A percentile compares a stretch with the other conserved stretches of the same genome.
Evolutionary conservation across 2,329 filamentous ascomycete species (phyloP).

Genomic region (Leptographium procerum): DNA sequence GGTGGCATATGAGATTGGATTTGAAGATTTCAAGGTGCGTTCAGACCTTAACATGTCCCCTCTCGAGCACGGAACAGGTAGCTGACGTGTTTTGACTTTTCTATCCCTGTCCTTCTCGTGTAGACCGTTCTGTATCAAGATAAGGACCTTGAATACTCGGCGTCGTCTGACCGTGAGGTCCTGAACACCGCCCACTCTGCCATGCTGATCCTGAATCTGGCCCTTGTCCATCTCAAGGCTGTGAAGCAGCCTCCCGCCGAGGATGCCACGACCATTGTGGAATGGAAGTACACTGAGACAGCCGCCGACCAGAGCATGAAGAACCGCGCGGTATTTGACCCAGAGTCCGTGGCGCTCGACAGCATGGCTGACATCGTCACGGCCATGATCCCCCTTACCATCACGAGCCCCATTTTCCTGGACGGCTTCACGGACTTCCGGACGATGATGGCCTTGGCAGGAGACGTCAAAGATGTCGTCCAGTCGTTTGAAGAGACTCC

Average conservation of each 20-base stretch:
- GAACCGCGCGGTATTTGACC: not conserved
- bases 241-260: not conserved
- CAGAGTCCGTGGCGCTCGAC: not conserved
- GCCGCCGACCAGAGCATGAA: not conserved
- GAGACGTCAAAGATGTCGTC: not conserved
- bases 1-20: slow-evolving; percentile 10
- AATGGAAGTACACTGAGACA: not conserved
- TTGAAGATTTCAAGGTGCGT: slow-evolving; percentile 11
- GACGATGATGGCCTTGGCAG: not conserved
- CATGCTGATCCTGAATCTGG: slow-evolving; percentile 5
- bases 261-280: not conserved
- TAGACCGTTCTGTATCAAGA: slow-evolving; percentile 11
- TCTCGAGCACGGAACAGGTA: no score
- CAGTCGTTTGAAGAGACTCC: not conserved
- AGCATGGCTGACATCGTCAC: slow-evolving; percentile 11
- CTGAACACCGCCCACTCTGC: slow-evolving; percentile 8
- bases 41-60: no score
- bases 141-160: slow-evolving; percentile 8
- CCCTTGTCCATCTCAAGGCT: not conserved
- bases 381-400: slow-evolving; percentile 10
- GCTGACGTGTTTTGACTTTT: not conserved
- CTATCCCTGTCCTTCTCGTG: not conserved
- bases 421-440: slow-evolving; percentile 2
- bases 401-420: slow-evolving; percentile 9
- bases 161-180: slow-evolving; percentile 7